Base-by-base conservation (phyloP, 1,139 yeast genomes). In the Taiozyma onychis region DNA sequence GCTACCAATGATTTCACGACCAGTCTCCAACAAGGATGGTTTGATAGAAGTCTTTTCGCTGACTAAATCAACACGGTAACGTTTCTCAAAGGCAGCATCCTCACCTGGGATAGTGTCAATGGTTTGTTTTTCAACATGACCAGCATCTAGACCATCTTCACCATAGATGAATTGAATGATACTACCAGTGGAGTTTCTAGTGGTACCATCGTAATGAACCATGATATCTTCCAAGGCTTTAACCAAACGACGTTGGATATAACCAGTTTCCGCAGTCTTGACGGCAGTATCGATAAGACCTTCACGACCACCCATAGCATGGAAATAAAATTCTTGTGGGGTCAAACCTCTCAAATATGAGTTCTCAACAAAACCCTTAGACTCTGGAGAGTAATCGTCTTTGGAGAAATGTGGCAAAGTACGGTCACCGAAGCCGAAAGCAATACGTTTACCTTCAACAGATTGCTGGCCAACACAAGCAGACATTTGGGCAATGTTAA, bases 301-400 rank as follows among this genome's bases (percentile, higher is more conserved):
- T 76, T 93, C 99, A 80, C 99, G 89, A 79, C 99, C 99, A 63
- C 99, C 99, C 99, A 95, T 95, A 50, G 99, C 99, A 69, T 95
- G 99, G 86, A 93, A 93, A 68, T 95, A 95, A 70, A 95, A 95
- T 70, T 95, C 99, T 71, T 93, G 99, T 41, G 99, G 99, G 16
- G 99, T 93, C 65, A 95, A 78, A 43, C 99, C 99, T 77, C 99
- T 84, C 66, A 93, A 78, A 65, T 93, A 95, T 13, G 99, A 95
- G 66, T 95, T 95, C 70, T 93, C 99, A 58, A 95, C 96, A 63
- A 95, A 95, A 57, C 99, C 99, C 67, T 90, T 89, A 4, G 97
- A 90, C 71, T 93, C 99, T 32, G 99, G 98, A 50, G 97, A 88
- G 69, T 93, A 93, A 69, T 93, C 99, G 72, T 95, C 99, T 69